Evolutionary conservation across 345 rosid species (phyloP), one percentile per base, ranked within the genome.

Genomic region (Euphorbia tirucalli): DNA sequence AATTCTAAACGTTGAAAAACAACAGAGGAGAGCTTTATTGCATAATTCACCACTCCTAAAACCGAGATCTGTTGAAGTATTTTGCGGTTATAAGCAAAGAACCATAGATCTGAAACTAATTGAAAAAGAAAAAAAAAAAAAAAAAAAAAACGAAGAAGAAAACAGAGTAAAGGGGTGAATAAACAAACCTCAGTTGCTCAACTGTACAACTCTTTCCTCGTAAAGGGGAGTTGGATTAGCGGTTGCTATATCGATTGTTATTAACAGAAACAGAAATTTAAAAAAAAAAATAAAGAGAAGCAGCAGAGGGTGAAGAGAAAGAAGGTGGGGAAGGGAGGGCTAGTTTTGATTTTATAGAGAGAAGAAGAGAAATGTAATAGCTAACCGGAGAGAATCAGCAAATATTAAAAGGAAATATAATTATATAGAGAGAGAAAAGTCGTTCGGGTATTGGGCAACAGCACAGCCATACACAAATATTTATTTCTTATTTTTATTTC

Each of bases 261-360:
- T 46, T 0, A 50, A 30, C 18, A 55, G 32, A 65, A 62, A 56
- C 11, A 65, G 25, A 72, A 22, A 21, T 35, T 35, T 3, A 0
- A 25, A 44, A 30, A 15, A 30, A 61, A 48, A 61, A 35, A 19
- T 7, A 24, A 52, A 39, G 54, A 14, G 1, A n/a, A 32, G 31
- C 31, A 11, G 31, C 8, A 11, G 7, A 49, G 19, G 14, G 0
- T 11, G 22, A 18, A 22, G 8, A 19, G 64, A 41, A 52, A 50
- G 68, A 50, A 62, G 25, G 31, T 7, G 2, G 7, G 22, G 14
- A 1, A n/a, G 7, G 46, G 11, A 52, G 31, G 70, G 72, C 37
- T 37, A 52, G n/a, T 39, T 75, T 66, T 32, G 22, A 72, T 81
- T 65, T 70, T 85, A 78, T 84, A 82, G 78, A 49, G 27, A 22